Conservation (phyloP, 192 early-diverging fungal genomes). For the Umbelopsis vinacea region DNA sequence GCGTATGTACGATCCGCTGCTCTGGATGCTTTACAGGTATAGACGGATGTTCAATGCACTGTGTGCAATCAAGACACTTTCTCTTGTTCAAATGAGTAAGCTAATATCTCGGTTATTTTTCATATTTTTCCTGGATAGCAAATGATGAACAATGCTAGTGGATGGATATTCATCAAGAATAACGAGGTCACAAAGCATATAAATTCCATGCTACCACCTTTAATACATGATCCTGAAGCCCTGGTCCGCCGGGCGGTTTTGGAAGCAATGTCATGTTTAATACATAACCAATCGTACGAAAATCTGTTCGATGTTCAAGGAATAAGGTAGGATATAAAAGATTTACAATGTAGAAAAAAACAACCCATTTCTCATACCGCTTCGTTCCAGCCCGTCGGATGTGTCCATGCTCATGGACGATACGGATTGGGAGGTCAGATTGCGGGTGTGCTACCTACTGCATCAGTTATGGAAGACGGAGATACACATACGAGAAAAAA, state of each 20-base stretch:
- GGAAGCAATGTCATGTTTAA: conserved; percentile 54
- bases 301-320: conserved; percentile 46
- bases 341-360: conserved; percentile 34
- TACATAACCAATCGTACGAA: conserved; percentile 50
- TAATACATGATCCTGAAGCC: conserved; percentile 55
- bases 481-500: conserved; percentile 32
- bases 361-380: neutral
- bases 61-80: neutral
- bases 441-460: conserved; percentile 52
- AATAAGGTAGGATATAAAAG: conserved; percentile 20
- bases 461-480: conserved; percentile 50
- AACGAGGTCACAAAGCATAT: conserved; percentile 41
- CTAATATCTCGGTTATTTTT: neutral
- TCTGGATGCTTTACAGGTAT: conserved; percentile 48
- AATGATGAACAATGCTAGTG: conserved; percentile 47
- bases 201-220: conserved; percentile 40
- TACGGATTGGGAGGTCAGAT: conserved; percentile 54
- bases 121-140: too few relatives aligned
- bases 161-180: conserved; percentile 53
- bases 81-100: neutral
- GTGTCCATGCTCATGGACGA: conserved; percentile 52
- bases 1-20: conserved; percentile 59
- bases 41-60: neutral
- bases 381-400: conserved; percentile 36
- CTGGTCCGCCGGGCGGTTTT: conserved; percentile 57